phyloP scores from a whole-genome alignment of 2,329 filamentous ascomycete species.

The Colletotrichum sp. region DNA sequence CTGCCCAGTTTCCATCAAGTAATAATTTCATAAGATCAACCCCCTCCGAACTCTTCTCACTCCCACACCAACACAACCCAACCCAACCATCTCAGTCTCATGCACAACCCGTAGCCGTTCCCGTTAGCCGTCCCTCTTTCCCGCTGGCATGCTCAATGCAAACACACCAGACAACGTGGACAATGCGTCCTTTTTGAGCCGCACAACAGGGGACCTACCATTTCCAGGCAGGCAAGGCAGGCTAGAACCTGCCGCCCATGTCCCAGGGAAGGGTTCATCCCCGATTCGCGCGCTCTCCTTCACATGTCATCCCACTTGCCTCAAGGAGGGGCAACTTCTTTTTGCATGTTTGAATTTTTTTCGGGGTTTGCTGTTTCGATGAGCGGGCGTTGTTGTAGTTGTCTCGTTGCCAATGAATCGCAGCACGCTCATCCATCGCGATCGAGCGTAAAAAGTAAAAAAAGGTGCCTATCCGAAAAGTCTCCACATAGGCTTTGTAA shows the following conservation, averaged over 20 bases:
- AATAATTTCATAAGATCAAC: conserved; percentile 17
- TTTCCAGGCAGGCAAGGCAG: too few species aligned
- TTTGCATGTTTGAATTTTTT: background rate
- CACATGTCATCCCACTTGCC: background rate
- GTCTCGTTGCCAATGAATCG: background rate
- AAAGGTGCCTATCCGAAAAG: background rate
- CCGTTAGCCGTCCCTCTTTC: background rate
- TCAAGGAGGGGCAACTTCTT: background rate
- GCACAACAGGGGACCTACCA: background rate
- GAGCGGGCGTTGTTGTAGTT: background rate
- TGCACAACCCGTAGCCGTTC: background rate
- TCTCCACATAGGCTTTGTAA: background rate
- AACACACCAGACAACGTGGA: background rate
- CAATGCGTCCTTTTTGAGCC: background rate
- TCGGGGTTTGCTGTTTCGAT: background rate
- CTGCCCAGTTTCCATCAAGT: background rate
- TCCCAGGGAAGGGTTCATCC: background rate
- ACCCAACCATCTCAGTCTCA: background rate
- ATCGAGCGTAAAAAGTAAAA: background rate
- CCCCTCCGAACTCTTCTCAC: background rate
- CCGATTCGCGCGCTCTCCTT: background rate
- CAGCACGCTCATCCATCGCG: background rate
- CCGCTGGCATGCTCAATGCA: background rate
- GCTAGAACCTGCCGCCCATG: background rate
- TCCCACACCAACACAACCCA: too few species aligned